A percentile compares a stretch with the other conserved stretches of the same genome.
Evolutionary conservation across 2,329 filamentous ascomycete genomes (phyloP).

Genomic region (Lasiodiplodia sp.): DNA sequence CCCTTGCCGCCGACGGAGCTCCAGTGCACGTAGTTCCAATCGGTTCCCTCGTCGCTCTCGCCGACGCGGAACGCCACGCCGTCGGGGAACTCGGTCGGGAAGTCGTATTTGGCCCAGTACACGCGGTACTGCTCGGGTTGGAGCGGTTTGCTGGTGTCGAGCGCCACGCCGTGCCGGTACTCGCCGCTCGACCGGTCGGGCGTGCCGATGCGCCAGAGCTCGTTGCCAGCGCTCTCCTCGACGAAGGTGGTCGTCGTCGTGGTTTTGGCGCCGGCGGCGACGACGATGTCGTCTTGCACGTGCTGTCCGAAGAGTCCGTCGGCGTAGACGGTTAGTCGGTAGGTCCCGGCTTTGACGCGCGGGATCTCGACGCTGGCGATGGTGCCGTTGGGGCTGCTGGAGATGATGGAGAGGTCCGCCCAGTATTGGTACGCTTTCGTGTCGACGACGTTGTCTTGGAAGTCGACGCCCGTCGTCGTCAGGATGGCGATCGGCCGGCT

Average conservation of each 20-base stretch:
- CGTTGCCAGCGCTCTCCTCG: conserved; percentile 63
- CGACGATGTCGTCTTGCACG: conserved; percentile 58
- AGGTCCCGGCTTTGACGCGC: conserved; percentile 64
- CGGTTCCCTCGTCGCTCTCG: conserved; percentile 55
- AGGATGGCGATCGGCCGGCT: conserved; percentile 63
- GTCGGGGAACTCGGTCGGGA: conserved; percentile 64
- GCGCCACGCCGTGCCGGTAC: conserved; percentile 64
- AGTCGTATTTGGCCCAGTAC: conserved; percentile 69
- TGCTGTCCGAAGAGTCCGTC: conserved; percentile 69
- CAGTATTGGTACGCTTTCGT: conserved; percentile 69
- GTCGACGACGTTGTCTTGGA: conserved; percentile 66
- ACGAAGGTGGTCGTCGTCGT: conserved; percentile 57
- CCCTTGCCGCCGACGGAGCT: conserved; percentile 66
- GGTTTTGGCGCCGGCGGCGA: conserved; percentile 52
- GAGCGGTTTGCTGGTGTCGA: conserved; percentile 57
- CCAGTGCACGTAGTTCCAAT: conserved; percentile 73
- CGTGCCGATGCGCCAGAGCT: conserved; percentile 69
- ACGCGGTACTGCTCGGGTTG: conserved; percentile 66
- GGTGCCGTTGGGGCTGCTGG: background rate
- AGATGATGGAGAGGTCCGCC: conserved; percentile 50
- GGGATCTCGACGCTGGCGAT: conserved; percentile 59
- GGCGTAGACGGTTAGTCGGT: conserved; percentile 69
- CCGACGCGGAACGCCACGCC: conserved; percentile 67
- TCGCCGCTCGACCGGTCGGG: conserved; percentile 69
- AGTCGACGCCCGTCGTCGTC: conserved; percentile 59